These are phyloP conservation scores for Magnolia changhungtana DNA, from an alignment of 164 flowering plant genomes.

Conservation along the genomic window DNA sequence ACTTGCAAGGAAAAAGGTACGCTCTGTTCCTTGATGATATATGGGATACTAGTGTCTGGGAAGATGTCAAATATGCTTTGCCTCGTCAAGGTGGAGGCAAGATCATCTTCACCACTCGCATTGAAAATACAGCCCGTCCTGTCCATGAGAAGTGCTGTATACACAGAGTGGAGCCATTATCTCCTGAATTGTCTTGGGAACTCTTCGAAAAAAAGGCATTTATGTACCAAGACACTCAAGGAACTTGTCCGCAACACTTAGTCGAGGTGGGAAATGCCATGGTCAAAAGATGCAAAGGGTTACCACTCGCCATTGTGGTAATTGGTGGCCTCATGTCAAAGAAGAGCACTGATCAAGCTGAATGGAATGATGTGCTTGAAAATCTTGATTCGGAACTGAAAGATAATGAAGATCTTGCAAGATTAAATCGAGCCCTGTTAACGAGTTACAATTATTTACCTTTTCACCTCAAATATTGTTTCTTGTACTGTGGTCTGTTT, in stretches of 20 bases:
- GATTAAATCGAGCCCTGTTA: too few species aligned
- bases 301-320: constrained; percentile 25
- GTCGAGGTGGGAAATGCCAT: neutral
- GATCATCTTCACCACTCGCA: too few species aligned
- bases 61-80: too few species aligned
- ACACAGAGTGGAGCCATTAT: neutral
- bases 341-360: neutral
- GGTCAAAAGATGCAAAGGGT: constrained; percentile 20
- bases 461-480: too few species aligned
- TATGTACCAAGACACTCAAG: too few species aligned
- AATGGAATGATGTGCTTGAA: constrained; percentile 11
- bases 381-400: constrained; percentile 18
- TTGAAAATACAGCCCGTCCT: neutral
- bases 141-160: neutral
- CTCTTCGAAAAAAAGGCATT: neutral
- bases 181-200: neutral
- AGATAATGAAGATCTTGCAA: neutral
- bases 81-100: too few species aligned
- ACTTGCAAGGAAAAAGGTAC: too few species aligned
- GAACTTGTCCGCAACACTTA: neutral
- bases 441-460: too few species aligned
- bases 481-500: too few species aligned
- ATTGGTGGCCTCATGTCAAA: constrained; percentile 16
- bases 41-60: too few species aligned
- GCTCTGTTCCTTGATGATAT: too few species aligned